Evolutionary conservation across 768 basidiomycete genomes (phyloP).

Genomic region (Aureoboletus auriporus): DNA sequence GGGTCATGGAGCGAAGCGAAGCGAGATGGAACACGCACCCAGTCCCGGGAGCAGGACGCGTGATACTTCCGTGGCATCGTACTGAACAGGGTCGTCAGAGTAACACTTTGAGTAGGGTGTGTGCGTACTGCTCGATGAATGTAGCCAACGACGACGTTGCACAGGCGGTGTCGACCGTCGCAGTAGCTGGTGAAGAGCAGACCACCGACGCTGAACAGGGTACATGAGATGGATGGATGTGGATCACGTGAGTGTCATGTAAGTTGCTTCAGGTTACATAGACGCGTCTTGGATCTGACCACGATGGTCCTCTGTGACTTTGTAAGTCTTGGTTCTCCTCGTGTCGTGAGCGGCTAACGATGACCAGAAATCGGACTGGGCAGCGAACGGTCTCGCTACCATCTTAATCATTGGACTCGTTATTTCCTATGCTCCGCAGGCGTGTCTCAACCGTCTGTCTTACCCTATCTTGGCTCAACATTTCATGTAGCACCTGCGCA

Average conservation of each 20-base stretch:
- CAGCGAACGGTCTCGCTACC: slow-evolving; percentile 57
- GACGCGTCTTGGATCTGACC: too few species aligned
- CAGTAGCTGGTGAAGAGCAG: slow-evolving; percentile 7
- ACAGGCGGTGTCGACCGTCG: neutral
- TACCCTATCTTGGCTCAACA: neutral
- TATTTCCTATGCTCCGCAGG: slow-evolving; percentile 83
- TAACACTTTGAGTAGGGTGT: neutral
- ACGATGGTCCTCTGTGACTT: slow-evolving; percentile 12
- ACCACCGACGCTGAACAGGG: too few species aligned
- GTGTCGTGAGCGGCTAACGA: neutral
- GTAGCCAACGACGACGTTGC: slow-evolving; percentile 10
- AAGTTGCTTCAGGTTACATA: too few species aligned
- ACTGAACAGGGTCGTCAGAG: slow-evolving; percentile 2
- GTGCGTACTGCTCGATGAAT: slow-evolving; percentile 17
- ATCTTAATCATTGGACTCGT: slow-evolving; percentile 69
- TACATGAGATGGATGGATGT: too few species aligned
- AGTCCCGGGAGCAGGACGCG: slow-evolving; percentile 63
- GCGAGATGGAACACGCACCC: slow-evolving; percentile 39
- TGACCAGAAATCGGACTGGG: slow-evolving; percentile 66
- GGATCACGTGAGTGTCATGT: slow-evolving; percentile 6
- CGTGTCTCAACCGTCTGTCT: slow-evolving; percentile 20
- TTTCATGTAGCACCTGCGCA: slow-evolving; percentile 64
- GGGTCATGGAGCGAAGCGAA: too few species aligned
- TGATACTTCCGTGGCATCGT: slow-evolving; percentile 47
- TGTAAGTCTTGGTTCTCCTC: slow-evolving; percentile 7